Base-by-base conservation (phyloP, 2,329 filamentous ascomycete species). In the Meredithiella fracta region DNA sequence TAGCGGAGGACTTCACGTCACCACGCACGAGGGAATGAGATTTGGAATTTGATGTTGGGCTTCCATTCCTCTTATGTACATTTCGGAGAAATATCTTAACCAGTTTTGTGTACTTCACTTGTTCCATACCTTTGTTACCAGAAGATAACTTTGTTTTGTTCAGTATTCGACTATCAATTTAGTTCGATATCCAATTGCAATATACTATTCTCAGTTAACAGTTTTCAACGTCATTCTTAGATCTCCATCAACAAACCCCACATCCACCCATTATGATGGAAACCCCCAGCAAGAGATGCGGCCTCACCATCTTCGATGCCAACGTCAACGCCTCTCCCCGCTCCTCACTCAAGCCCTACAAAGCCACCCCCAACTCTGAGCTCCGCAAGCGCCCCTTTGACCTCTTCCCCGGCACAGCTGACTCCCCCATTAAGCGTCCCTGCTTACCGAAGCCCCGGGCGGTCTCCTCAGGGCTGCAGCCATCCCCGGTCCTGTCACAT, bases 251-350 rank as follows among this genome's bases (percentile, higher is more conserved):
- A 17, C 14, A 42, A 26, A 15, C 51, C 25, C 51, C 23, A 53
- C 22, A 5, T 23, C 4, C 29, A 7, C 6, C 22, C 20, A 54
- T 51, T 49, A 34, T 42, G 9, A 58, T 57, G 52, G 51, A 53
- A 38, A 58, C 59, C n/a, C 59, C 59, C 11, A 56, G 29, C 31
- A 57, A 58, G 42, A 56, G 59, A 58, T 58, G 58, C 58, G 59
- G 58, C 49, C 58, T 60, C 37, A 51, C 55, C 26, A 50, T 55
- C 37, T 53, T 59, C 11, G 58, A 59, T 50, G 55, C 59, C 37
- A 60, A 60, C 49, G 51, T 54, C 3, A 56, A 54, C 11, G 56
- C 58, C 11, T 57, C 59, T 14, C 40, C 59, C 9, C 59, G 50
- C 47, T 23, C 44, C 11, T 52, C 53, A n/a, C 15, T 54, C 23